Conservation (phyloP, 345 rosid genomes). For the Brassica rapa region DNA sequence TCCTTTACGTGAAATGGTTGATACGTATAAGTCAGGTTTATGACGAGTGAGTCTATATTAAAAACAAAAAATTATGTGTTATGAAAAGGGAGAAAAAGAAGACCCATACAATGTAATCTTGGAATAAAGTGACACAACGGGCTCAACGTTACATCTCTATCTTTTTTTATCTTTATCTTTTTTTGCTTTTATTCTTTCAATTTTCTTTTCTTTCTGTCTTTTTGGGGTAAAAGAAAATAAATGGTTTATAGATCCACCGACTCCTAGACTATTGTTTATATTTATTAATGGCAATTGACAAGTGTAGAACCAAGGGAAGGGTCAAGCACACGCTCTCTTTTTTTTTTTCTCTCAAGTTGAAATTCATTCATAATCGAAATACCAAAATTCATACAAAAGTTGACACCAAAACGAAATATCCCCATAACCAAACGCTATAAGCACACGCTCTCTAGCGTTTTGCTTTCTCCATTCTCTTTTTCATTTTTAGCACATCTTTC, state of each 20-base stretch:
- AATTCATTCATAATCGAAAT: too few relatives aligned
- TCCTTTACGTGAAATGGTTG: background rate
- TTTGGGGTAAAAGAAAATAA: background rate
- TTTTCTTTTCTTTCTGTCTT: background rate
- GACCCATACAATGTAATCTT: conserved; percentile 1
- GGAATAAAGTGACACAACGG: conserved; percentile 32
- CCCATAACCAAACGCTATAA: background rate
- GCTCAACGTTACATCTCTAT: conserved; percentile 24
- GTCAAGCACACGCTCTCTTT: conserved; percentile 37
- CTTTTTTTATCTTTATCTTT: background rate
- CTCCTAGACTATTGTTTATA: conserved; percentile 13
- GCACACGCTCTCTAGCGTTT: conserved; percentile 35
- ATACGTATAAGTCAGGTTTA: conserved; percentile 14
- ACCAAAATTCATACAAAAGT: too few relatives aligned
- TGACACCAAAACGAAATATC: too few relatives aligned
- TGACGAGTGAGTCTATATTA: conserved; percentile 1
- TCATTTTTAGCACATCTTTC: background rate
- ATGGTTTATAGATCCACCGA: conserved; percentile 33
- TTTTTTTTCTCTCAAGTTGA: too few relatives aligned
- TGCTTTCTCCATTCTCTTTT: background rate
- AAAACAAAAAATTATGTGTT: background rate
- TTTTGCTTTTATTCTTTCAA: background rate
- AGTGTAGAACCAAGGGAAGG: conserved; percentile 1
- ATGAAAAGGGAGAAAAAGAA: background rate
- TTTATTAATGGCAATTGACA: conserved; percentile 12